A percentile compares a stretch with the other conserved stretches of the same genome.
Evolutionary conservation across 768 basidiomycete species (phyloP).

Genomic region (Termitomyces sp.): DNA sequence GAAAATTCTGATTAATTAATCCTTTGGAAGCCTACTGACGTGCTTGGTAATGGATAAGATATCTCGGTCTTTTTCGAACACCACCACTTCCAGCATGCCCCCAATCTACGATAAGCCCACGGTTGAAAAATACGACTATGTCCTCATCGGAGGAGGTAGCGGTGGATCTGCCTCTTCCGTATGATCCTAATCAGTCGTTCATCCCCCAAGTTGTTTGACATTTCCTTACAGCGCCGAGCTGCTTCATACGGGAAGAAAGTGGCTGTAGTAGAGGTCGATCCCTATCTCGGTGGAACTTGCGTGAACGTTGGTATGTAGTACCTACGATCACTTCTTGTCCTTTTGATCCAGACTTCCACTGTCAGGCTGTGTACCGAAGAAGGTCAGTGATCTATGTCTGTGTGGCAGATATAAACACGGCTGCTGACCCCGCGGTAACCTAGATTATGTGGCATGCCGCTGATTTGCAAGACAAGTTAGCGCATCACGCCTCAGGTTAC

Average conservation of each 20-base stretch:
- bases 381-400: constrained; percentile 32
- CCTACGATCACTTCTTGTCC: background rate
- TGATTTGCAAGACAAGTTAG: constrained; percentile 81
- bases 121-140: constrained; percentile 70
- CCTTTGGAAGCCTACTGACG: constrained; percentile 8
- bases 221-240: constrained; percentile 69
- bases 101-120: constrained; percentile 61
- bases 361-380: constrained; percentile 94
- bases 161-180: constrained; percentile 89
- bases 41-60: constrained; percentile 29
- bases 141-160: constrained; percentile 90
- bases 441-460: constrained; percentile 99
- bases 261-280: constrained; percentile 77
- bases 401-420: background rate
- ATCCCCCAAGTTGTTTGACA: background rate
- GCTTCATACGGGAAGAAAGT: constrained; percentile 91
- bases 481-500: constrained; percentile 69
- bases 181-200: constrained; percentile 20
- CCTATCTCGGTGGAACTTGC: constrained; percentile 87
- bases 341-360: background rate
- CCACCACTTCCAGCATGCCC: constrained; percentile 51
- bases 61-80: constrained; percentile 37
- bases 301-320: constrained; percentile 86
- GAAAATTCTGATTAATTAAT: background rate
- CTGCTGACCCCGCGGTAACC: background rate